Evolutionary conservation across 176 grass and related monocot genomes (phyloP).

Genomic region (Aegilops longissima): DNA sequence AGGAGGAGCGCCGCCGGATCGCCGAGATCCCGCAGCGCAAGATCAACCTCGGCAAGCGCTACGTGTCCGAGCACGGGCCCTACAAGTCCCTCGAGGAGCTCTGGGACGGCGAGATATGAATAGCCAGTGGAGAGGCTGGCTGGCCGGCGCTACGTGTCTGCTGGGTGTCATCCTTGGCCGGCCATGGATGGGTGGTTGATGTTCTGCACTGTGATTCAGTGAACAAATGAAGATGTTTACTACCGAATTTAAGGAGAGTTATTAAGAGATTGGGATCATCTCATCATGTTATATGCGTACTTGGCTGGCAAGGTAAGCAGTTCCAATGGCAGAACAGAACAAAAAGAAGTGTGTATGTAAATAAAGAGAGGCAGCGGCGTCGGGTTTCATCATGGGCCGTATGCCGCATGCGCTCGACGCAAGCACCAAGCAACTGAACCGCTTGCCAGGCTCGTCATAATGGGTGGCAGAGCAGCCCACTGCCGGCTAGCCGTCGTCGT

Average conservation of each 20-base stretch:
- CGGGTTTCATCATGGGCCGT: constrained; percentile 10
- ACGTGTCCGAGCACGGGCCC: constrained; percentile 33
- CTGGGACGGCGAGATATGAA: constrained; percentile 65
- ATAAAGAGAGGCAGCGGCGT: background rate
- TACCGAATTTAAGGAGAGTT: too few species aligned
- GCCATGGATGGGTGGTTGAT: background rate
- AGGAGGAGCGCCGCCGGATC: constrained; percentile 44
- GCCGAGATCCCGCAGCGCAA: constrained; percentile 46
- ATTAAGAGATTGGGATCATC: too few species aligned
- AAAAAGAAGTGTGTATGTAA: background rate
- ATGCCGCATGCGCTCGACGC: background rate
- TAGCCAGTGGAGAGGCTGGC: background rate
- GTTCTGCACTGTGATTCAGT: background rate
- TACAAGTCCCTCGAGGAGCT: constrained; percentile 58
- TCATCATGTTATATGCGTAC: too few species aligned
- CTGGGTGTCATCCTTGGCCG: background rate
- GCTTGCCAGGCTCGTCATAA: background rate
- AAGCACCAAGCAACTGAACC: background rate
- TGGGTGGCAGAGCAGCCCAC: background rate
- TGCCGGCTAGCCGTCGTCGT: background rate
- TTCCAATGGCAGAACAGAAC: background rate
- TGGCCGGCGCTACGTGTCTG: too few species aligned
- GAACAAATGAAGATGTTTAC: background rate
- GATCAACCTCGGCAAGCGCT: constrained; percentile 38
- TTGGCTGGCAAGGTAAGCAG: too few species aligned